Conservation (phyloP, 176 grass and related monocot species). For the Aegilops bicornis region DNA sequence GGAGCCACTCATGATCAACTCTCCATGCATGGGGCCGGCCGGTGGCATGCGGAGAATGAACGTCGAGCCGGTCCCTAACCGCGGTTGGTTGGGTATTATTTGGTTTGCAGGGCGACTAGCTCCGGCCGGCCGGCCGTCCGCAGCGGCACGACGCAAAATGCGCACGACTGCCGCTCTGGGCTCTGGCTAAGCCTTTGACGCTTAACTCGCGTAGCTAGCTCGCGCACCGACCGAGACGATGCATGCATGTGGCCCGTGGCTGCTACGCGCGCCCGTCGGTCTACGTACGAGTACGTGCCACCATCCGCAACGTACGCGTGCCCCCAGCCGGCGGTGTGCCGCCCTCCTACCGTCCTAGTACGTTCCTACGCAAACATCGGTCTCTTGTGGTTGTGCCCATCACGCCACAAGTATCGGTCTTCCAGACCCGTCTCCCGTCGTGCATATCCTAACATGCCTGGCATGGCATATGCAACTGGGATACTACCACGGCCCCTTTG, state of each 20-base stretch:
- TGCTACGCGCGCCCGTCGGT: neutral
- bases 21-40: neutral
- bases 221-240: neutral
- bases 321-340: neutral
- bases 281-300: neutral
- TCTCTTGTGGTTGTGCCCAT: slow-evolving; percentile 20
- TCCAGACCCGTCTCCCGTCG: slow-evolving; percentile 17
- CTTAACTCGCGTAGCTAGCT: neutral
- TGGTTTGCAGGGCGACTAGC: neutral
- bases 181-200: slow-evolving; percentile 15
- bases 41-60: neutral
- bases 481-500: slow-evolving; percentile 14
- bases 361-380: neutral
- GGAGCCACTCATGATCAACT: neutral
- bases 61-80: neutral
- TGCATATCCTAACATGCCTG: neutral
- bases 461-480: slow-evolving; percentile 5
- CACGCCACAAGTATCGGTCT: neutral
- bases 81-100: slow-evolving; percentile 24
- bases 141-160: neutral
- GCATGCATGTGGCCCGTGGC: neutral
- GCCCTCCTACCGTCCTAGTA: neutral
- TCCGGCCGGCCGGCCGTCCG: neutral
- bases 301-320: neutral
- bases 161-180: neutral